phyloP scores from a whole-genome alignment of 1,284 basidiomycete genomes.

The Xerocomus minutiporus region DNA sequence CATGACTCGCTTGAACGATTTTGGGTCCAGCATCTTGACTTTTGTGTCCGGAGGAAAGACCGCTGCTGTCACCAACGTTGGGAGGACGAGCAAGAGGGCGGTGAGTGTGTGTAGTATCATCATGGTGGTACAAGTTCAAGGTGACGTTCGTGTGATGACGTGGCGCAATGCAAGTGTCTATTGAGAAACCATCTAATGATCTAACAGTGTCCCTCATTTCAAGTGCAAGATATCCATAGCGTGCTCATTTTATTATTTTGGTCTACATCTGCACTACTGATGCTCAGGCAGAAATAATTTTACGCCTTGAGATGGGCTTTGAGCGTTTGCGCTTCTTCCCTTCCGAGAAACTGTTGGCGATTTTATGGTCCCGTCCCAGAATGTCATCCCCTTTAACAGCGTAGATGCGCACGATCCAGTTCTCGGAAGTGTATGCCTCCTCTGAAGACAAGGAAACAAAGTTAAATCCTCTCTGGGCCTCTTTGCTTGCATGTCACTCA shows the following conservation, averaged over 20 bases:
- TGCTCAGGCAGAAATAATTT: slow-evolving; percentile 35
- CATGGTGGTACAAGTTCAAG: slow-evolving; percentile 4
- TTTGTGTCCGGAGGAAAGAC: slow-evolving; percentile 67
- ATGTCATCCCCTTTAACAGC: slow-evolving; percentile 93
- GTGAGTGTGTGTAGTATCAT: slow-evolving; percentile 25
- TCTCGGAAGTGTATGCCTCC: slow-evolving; percentile 95
- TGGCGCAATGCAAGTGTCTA: slow-evolving; percentile 1
- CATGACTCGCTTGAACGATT: slow-evolving; percentile 71
- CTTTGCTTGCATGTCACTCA: slow-evolving; percentile 34
- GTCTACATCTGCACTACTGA: not conserved
- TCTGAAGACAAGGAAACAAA: slow-evolving; percentile 44
- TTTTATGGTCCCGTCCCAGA: slow-evolving; percentile 84
- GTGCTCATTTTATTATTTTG: not conserved
- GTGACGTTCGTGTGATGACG: slow-evolving; percentile 14
- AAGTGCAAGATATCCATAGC: not conserved
- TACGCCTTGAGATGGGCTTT: slow-evolving; percentile 59
- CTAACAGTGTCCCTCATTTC: too few species aligned
- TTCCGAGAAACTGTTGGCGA: slow-evolving; percentile 76
- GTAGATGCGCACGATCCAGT: slow-evolving; percentile 98
- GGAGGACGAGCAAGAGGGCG: slow-evolving; percentile 33
- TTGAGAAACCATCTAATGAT: too few species aligned
- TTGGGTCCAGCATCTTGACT: slow-evolving; percentile 74
- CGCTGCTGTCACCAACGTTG: slow-evolving; percentile 60
- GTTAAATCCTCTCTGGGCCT: slow-evolving; percentile 4
- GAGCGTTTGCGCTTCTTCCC: slow-evolving; percentile 85